Evolutionary conservation across 1,139 yeast species (phyloP).

Genomic region (Wickerhamomyces sp.): DNA sequence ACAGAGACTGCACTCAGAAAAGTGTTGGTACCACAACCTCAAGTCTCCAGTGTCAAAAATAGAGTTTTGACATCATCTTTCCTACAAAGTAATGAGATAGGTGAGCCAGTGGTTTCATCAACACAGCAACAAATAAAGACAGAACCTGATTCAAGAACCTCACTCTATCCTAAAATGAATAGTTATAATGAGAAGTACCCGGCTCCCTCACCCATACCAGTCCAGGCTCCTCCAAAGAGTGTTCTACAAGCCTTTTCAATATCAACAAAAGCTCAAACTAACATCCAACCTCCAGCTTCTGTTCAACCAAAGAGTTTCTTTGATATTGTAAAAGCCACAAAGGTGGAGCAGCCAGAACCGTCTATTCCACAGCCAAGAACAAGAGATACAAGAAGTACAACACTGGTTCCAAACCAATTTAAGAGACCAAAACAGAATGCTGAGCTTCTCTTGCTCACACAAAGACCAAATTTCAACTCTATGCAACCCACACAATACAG

Average conservation of each 20-base stretch:
- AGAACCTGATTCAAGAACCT: no score
- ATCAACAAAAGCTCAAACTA: not conserved
- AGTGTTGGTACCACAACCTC: conserved; percentile 9
- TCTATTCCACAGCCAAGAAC: not conserved
- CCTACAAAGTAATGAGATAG: not conserved
- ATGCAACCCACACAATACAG: not conserved
- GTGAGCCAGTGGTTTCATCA: conserved; percentile 5
- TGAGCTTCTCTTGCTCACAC: conserved; percentile 7
- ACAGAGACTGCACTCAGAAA: no score
- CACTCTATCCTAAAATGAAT: conserved; percentile 5
- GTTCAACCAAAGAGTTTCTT: not conserved
- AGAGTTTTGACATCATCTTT: not conserved
- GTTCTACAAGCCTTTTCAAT: not conserved
- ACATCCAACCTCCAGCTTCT: not conserved
- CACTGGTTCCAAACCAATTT: not conserved
- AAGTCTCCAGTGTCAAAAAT: not conserved
- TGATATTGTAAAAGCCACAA: not conserved
- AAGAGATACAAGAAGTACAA: not conserved
- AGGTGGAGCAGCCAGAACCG: no score
- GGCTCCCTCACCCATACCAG: not conserved
- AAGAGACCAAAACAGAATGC: conserved; percentile 4
- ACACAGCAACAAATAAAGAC: conserved; percentile 4
- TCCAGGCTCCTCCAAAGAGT: not conserved
- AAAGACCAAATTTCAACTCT: conserved; percentile 3
- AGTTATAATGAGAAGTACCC: conserved; percentile 5